Evolutionary conservation across 257 asterid genomes (phyloP), one percentile per base, ranked within the genome.

Genomic region (Capsicum baccatum): DNA sequence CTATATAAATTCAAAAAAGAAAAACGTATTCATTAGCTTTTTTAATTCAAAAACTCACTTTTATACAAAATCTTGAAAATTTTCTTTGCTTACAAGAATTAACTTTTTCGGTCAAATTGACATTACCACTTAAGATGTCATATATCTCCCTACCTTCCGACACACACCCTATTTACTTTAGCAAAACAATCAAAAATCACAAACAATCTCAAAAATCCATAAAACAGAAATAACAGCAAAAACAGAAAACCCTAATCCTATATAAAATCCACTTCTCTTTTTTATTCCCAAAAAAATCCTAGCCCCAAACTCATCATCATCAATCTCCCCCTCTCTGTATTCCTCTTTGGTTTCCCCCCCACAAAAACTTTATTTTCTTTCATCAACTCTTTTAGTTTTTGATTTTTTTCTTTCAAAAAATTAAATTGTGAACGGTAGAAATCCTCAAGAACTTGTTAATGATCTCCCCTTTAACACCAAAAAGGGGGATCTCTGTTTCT

Each of bases 401-500:
- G 0, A n/a, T n/a, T 48, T 8, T 8, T 64, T 26, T 26, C 4
- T 15, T 9, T 17, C n/a, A 3, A 7, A 19, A 39, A 69, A 68
- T 70, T 70, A 26, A 50, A 70, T 90, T 87, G 93, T 93, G 96
- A 93, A 93, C 92, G 97, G 97, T 93, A 90, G 96, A 92, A 90
- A 91, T 87, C 85, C 89, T 91, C 2, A 74, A 85, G 83, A 84
- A 16, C 69, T 89, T 86, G 81, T 93, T 93, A 44, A 91, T 93
- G 98, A 88, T 94, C 98, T 85, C 91, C 95, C 96, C 90, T 84
- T 90, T 92, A 19, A 79, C 89, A 50, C 60, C 80, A 64, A 87
- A 93, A 90, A 92, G 98, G 92, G 98, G 94, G 96, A 76, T 94
- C 90, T 88, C 91, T 87, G 52, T 85, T 88, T 87, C 89, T 85